These are phyloP conservation scores for Discostella stelligeroides DNA, from an alignment of 108 stramenopile species.

Conservation along the genomic window DNA sequence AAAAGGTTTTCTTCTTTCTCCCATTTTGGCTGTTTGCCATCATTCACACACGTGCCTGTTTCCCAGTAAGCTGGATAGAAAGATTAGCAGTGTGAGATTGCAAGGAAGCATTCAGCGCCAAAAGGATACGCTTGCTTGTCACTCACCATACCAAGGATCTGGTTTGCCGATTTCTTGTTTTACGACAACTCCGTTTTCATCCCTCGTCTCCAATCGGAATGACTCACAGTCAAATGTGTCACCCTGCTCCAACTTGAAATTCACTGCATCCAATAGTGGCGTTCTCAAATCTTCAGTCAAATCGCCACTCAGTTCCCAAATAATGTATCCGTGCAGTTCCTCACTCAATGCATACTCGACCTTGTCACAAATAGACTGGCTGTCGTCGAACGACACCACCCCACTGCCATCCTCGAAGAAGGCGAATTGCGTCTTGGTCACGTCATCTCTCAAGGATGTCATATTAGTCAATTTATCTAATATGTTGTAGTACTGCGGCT, in stretches of 20 bases:
- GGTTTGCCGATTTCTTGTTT: slow-evolving; percentile 12
- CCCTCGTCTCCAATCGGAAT: slow-evolving; percentile 28
- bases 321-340: slow-evolving; percentile 24
- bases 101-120: neutral
- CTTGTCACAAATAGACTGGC: slow-evolving; percentile 51
- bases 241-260: slow-evolving; percentile 50
- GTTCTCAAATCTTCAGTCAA: slow-evolving; percentile 38
- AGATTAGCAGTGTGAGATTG: neutral
- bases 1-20: slow-evolving; percentile 38
- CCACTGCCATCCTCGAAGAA: slow-evolving; percentile 46
- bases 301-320: slow-evolving; percentile 53
- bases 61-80: slow-evolving; percentile 34
- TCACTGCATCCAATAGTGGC: slow-evolving; percentile 47
- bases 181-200: slow-evolving; percentile 33
- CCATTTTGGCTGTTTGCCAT: slow-evolving; percentile 43
- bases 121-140: neutral
- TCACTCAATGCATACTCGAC: slow-evolving; percentile 38
- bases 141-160: slow-evolving; percentile 52
- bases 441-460: slow-evolving; percentile 48
- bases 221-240: slow-evolving; percentile 31
- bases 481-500: slow-evolving; percentile 45
- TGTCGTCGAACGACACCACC: slow-evolving; percentile 47
- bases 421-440: slow-evolving; percentile 49
- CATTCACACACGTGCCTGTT: slow-evolving; percentile 31
- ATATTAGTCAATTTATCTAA: slow-evolving; percentile 41